Percentiles rank a stretch among this genome's conserved stretches.
Evolutionary conservation across 148 eudicot species (phyloP).

Genomic region (Euryodendron excelsum): DNA sequence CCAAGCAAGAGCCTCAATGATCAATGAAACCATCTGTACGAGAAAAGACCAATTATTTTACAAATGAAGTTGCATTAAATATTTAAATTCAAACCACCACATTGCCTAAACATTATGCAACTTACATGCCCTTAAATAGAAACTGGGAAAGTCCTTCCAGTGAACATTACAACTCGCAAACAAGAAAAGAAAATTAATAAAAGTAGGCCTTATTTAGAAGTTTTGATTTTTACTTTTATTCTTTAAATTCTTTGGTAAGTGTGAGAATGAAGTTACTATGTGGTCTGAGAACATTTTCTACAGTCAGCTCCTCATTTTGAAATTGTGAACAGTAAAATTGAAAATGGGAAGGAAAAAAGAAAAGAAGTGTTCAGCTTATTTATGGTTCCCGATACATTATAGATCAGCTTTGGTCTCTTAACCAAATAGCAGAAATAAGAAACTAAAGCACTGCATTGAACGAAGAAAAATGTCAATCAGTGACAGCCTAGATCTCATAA

Average conservation of each 20-base stretch:
- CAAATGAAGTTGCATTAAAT: background rate
- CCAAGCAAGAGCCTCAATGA: slow-evolving; percentile 55
- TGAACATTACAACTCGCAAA: background rate
- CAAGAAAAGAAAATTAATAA: no score
- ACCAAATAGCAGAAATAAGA: background rate
- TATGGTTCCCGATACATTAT: background rate
- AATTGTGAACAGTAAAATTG: background rate
- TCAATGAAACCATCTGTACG: slow-evolving; percentile 46
- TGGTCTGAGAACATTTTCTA: background rate
- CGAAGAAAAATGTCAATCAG: background rate
- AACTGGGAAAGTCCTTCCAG: background rate
- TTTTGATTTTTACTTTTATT: no score
- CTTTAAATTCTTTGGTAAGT: background rate
- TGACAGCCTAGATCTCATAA: background rate
- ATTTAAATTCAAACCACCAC: no score
- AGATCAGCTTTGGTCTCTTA: background rate
- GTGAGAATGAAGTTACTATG: background rate
- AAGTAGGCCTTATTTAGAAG: no score
- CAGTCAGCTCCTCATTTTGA: background rate
- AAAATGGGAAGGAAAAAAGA: no score
- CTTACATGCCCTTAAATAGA: background rate
- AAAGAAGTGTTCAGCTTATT: background rate
- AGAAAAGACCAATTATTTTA: background rate
- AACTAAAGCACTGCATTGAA: background rate
- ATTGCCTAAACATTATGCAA: background rate